These are phyloP conservation scores for Pharnaceum exiguum DNA, from an alignment of 148 eudicot species.

Conservation along the genomic window DNA sequence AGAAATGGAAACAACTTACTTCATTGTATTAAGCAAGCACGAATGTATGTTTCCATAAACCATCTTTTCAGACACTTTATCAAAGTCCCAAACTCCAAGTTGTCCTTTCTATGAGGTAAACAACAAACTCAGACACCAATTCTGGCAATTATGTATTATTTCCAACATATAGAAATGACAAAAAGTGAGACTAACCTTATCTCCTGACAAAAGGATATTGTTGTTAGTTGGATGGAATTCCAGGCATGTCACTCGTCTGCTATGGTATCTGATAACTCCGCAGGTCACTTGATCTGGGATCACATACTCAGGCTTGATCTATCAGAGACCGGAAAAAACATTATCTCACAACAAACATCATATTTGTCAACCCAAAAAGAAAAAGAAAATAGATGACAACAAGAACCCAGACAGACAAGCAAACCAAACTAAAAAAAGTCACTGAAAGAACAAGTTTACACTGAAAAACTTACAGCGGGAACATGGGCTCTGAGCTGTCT, in stretches of 20 bases:
- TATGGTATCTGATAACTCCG: slow-evolving; percentile 88
- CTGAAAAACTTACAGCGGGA: slow-evolving; percentile 48
- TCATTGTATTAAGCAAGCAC: slow-evolving; percentile 86
- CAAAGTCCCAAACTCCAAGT: slow-evolving; percentile 95
- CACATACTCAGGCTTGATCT: slow-evolving; percentile 77
- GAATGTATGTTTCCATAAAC: slow-evolving; percentile 77
- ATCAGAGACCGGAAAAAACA: no score
- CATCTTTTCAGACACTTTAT: slow-evolving; percentile 76
- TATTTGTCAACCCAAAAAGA: not conserved
- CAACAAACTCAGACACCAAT: not conserved
- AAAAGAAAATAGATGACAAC: not conserved
- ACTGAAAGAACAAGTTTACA: not conserved
- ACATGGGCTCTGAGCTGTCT: slow-evolving; percentile 69
- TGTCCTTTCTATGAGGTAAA: slow-evolving; percentile 73
- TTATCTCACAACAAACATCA: no score
- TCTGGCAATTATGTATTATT: not conserved
- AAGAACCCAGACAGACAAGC: not conserved
- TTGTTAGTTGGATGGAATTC: slow-evolving; percentile 92
- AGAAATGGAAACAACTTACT: slow-evolving; percentile 31
- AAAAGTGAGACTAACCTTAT: slow-evolving; percentile 55
- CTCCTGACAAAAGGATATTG: slow-evolving; percentile 86
- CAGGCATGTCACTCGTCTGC: slow-evolving; percentile 87
- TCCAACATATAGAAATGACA: not conserved
- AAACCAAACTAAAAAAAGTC: not conserved
- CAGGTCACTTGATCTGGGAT: slow-evolving; percentile 82